Evolutionary conservation across 805 yeast species (phyloP).

Genomic region (Candida suzukii): DNA sequence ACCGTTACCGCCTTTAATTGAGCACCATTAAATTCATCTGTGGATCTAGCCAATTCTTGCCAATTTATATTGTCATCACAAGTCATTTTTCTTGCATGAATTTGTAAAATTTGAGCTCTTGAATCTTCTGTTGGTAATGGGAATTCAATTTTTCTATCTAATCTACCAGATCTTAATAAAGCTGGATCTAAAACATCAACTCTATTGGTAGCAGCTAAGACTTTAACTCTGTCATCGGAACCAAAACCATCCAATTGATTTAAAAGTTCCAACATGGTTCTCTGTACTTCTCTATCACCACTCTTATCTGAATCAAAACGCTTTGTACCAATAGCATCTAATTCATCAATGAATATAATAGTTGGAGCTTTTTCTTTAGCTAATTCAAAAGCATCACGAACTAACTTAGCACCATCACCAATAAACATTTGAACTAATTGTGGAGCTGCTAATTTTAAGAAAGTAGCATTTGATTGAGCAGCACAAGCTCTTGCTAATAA

Average conservation of each 20-base stretch:
- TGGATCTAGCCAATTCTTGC: slow-evolving; percentile 96
- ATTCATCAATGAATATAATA: slow-evolving; percentile 93
- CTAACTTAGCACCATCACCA: slow-evolving; percentile 98
- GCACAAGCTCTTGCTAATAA: slow-evolving; percentile 97
- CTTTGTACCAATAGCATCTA: slow-evolving; percentile 98
- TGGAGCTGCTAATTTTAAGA: slow-evolving; percentile 93
- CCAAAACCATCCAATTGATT: slow-evolving; percentile 98
- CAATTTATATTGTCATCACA: slow-evolving; percentile 89
- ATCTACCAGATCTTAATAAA: slow-evolving; percentile 89
- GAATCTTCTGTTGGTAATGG: slow-evolving; percentile 98
- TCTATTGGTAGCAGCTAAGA: slow-evolving; percentile 96
- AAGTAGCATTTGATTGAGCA: slow-evolving; percentile 96
- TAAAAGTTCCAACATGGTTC: slow-evolving; percentile 97
- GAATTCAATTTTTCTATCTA: slow-evolving; percentile 96
- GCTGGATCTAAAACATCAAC: slow-evolving; percentile 99
- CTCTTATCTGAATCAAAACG: slow-evolving; percentile 96
- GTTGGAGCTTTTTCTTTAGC: slow-evolving; percentile 99
- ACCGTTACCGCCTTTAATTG: slow-evolving; percentile 98
- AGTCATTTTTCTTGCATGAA: slow-evolving; percentile 95
- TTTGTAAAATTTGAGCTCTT: slow-evolving; percentile 91
- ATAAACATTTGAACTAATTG: slow-evolving; percentile 97
- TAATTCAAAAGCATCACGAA: slow-evolving; percentile 93
- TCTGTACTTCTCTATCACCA: slow-evolving; percentile 97
- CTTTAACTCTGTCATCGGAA: slow-evolving; percentile 95
- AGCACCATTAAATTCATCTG: slow-evolving; percentile 99